Base-by-base conservation (phyloP, 805 yeast species). In the Schwanniomyces pseudopolymorphus region DNA sequence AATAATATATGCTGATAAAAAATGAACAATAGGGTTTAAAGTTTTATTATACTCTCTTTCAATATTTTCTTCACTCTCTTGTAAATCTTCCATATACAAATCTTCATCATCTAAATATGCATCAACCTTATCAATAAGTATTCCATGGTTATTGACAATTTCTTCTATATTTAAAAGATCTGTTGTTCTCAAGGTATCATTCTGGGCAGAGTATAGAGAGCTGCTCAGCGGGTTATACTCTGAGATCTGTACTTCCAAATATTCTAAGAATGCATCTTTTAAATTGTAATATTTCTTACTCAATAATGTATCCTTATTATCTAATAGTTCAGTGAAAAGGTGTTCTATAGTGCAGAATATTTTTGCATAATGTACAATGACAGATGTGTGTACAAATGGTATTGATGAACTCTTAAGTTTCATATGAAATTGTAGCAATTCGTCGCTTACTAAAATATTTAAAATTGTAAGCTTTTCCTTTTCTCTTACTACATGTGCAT, bases 361-460 rank as follows among this genome's bases (percentile, higher is more conserved):
- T 42, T 69, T 67, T 16, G 75, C 68, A 48, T 60, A 63, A 41
- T 61, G 59, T 2, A 69, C 55, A 35, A 60, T 60, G 20, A 48
- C 44, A 2, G 70, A 59, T 2, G 73, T 61, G 45, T 57, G 64
- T 7, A 41, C 39, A 37, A 58, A 46, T 1, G 65, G 56, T n/a
- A 47, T 43, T 14, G 16, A 10, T 5, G 48, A 27, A 8, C 47
- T 28, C 19, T 48, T 47, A 21, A 67, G 49, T 41, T 55, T 59
- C 49, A 69, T 52, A 46, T 70, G 70, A 43, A 68, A 64, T 5
- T 59, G 54, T 10, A 59, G 51, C 9, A 72, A 50, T 27, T 55
- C 53, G 33, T 63, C 68, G 45, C 61, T 60, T 22, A 71, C 54
- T 11, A 70, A 43, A 39, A 60, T 59, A 48, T 64, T 59, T 25